Conservation (phyloP, 2,329 filamentous ascomycete species). For the Diaporthe citriasiana region DNA sequence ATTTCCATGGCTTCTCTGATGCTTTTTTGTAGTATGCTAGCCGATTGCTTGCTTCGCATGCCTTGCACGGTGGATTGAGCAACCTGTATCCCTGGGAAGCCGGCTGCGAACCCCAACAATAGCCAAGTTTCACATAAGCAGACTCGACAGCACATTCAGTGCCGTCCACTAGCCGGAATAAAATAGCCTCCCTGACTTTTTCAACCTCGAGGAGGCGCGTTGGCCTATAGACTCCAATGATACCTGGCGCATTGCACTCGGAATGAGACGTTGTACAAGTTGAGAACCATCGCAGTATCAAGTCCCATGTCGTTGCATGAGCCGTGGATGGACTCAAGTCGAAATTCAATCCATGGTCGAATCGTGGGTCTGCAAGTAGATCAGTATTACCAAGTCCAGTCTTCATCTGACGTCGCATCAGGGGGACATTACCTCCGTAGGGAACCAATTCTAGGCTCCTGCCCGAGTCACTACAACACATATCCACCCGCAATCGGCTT, state of each 20-base stretch:
- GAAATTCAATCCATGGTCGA: not conserved
- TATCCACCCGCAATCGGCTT: not conserved
- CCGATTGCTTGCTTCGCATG: not conserved
- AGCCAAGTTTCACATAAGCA: not conserved
- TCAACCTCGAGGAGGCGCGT: not conserved
- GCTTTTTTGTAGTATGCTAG: not conserved
- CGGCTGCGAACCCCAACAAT: not conserved
- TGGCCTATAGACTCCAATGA: not conserved
- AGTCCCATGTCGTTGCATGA: not conserved
- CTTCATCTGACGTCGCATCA: not conserved
- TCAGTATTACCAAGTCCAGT: not conserved
- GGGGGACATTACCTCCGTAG: not conserved
- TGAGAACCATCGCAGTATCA: not conserved
- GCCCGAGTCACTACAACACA: not conserved
- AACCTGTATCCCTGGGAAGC: not conserved
- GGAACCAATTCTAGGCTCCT: not conserved
- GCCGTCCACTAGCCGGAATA: not conserved
- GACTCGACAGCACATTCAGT: not conserved
- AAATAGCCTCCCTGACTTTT: not conserved
- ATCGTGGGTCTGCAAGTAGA: not conserved
- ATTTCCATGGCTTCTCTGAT: not conserved
- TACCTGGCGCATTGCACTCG: not conserved
- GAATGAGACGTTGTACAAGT: not conserved
- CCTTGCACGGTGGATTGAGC: not conserved
- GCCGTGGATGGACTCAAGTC: not conserved